Conservation (phyloP, 768 basidiomycete species). For the Tulasnella sp. region DNA sequence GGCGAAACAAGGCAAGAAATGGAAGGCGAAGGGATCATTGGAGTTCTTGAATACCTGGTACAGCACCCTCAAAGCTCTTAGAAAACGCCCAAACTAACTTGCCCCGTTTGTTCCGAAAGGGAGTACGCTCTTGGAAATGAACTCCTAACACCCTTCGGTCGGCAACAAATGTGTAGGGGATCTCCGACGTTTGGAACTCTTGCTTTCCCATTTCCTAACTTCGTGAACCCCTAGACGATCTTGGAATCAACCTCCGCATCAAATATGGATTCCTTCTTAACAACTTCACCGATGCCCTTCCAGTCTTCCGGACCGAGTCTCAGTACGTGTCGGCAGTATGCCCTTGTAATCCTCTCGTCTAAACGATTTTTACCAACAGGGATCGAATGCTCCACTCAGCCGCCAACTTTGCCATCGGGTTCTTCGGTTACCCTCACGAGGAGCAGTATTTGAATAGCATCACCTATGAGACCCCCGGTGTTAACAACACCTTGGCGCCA, state of each 20-base stretch:
- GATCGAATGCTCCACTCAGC: constrained; percentile 48
- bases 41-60: constrained; percentile 35
- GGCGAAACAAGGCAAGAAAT: constrained; percentile 6
- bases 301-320: constrained; percentile 36
- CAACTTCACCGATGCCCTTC: constrained; percentile 31
- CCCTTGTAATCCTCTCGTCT: not conserved
- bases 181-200: not conserved
- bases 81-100: constrained; percentile 41
- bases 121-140: constrained; percentile 87
- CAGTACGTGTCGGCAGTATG: constrained; percentile 24
- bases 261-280: constrained; percentile 68
- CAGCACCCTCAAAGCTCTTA: constrained; percentile 36
- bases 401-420: constrained; percentile 38
- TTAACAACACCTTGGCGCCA: constrained; percentile 80
- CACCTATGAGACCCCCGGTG: constrained; percentile 31
- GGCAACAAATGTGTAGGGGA: constrained; percentile 29
- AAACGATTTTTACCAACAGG: constrained; percentile 32
- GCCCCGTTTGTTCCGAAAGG: constrained; percentile 37
- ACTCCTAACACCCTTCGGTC: constrained; percentile 34
- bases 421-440: constrained; percentile 32
- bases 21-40: constrained; percentile 28
- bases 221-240: constrained; percentile 26
- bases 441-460: constrained; percentile 32
- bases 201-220: not conserved
- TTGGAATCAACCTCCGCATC: constrained; percentile 35